phyloP scores from a whole-genome alignment of 768 basidiomycete species.

The Termitomyces sp. region DNA sequence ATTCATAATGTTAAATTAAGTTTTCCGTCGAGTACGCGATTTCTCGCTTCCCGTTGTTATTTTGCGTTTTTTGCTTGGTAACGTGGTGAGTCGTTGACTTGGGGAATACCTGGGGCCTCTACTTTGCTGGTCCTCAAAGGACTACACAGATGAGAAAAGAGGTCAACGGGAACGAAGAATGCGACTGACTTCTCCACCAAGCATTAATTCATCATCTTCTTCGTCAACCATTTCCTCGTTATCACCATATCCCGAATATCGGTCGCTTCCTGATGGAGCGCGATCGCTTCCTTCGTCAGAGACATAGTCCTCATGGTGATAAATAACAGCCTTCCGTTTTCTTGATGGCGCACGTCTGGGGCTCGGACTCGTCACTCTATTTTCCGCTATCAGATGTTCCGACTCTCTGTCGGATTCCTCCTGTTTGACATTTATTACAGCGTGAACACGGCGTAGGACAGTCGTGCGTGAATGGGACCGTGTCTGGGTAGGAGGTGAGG shows the following conservation, averaged over 20 bases:
- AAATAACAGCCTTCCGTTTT: constrained; percentile 6
- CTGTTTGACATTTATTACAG: constrained; percentile 59
- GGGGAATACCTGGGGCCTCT: constrained; percentile 6
- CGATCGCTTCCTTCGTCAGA: constrained; percentile 6
- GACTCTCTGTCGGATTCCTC: constrained; percentile 37
- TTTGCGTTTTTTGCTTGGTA: constrained; percentile 32
- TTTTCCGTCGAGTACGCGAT: constrained; percentile 7
- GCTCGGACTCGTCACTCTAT: neutral
- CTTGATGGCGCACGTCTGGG: neutral
- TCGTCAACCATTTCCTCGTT: constrained; percentile 29
- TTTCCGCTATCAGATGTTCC: neutral
- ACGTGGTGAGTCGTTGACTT: constrained; percentile 12
- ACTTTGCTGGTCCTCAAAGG: constrained; percentile 23
- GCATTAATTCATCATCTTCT: constrained; percentile 57
- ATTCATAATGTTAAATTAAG: neutral
- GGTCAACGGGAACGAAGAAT: neutral
- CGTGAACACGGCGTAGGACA: constrained; percentile 61
- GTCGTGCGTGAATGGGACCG: constrained; percentile 19
- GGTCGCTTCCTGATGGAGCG: constrained; percentile 1
- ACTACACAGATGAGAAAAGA: constrained; percentile 14
- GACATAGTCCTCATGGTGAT: constrained; percentile 1
- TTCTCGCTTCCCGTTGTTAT: constrained; percentile 6
- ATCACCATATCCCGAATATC: constrained; percentile 20
- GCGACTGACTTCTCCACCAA: constrained; percentile 47
- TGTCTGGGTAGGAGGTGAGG: constrained; percentile 6